Evolutionary conservation across 2,329 filamentous ascomycete genomes (phyloP).

Genomic region (Phoma sp.): DNA sequence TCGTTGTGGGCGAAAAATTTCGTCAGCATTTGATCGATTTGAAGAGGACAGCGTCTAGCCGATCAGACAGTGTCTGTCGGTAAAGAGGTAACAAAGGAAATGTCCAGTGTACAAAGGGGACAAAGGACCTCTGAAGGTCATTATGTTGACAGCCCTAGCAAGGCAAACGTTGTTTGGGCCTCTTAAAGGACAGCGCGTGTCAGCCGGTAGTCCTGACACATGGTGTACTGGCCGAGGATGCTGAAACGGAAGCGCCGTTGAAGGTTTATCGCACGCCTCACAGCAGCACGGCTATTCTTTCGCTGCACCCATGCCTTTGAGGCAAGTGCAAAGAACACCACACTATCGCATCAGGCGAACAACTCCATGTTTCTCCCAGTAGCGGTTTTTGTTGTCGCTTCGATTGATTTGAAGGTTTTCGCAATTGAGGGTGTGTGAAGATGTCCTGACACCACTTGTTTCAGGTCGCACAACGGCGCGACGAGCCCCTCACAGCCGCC

Average conservation of each 20-base stretch:
- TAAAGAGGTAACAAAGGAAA: background rate
- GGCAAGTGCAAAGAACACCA: too few species aligned
- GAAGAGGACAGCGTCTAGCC: background rate
- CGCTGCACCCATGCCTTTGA: too few species aligned
- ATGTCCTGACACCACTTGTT: constrained; percentile 12
- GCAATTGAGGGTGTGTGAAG: background rate
- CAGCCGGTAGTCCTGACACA: constrained; percentile 14
- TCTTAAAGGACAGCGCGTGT: constrained; percentile 5
- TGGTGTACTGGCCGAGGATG: constrained; percentile 3
- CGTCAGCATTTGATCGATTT: background rate
- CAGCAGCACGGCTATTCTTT: background rate
- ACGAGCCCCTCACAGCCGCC: constrained; percentile 1
- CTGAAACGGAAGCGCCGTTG: constrained; percentile 9
- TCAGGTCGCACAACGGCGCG: constrained; percentile 3
- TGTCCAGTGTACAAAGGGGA: too few species aligned
- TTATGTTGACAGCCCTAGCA: constrained; percentile 3
- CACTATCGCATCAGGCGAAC: too few species aligned
- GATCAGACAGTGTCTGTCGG: constrained; percentile 4
- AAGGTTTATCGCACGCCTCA: background rate
- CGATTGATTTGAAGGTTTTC: background rate
- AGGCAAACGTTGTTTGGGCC: constrained; percentile 1
- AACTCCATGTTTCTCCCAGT: too few species aligned
- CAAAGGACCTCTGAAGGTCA: background rate
- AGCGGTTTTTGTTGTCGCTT: background rate
- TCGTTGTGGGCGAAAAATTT: background rate